Conservation (phyloP, 2,329 filamentous ascomycete genomes). For the Coniochaeta prunicola region DNA sequence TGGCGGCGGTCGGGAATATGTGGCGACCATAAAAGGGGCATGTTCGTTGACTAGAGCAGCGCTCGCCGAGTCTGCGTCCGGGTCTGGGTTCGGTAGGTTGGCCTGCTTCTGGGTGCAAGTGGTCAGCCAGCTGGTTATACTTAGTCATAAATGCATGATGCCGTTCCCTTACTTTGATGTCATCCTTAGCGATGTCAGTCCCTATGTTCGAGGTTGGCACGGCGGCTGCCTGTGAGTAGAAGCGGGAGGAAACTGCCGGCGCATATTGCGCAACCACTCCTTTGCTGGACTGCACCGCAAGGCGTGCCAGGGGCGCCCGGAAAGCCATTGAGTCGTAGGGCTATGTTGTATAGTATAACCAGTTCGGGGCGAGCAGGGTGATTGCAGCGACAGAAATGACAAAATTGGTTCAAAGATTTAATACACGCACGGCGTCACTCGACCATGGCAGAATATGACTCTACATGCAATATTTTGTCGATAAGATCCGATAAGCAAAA, state of each 20-base stretch:
- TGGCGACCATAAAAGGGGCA: slow-evolving; percentile 87
- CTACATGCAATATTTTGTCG: not conserved
- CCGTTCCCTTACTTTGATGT: slow-evolving; percentile 21
- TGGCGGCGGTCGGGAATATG: slow-evolving; percentile 82
- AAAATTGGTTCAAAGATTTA: not conserved
- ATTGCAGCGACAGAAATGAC: not conserved
- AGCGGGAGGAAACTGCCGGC: slow-evolving; percentile 16
- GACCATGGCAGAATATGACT: slow-evolving; percentile 1
- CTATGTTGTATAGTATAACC: not conserved
- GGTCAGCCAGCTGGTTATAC: not conserved
- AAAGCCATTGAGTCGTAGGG: slow-evolving; percentile 29
- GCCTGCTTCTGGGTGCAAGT: slow-evolving; percentile 20
- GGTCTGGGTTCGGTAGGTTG: slow-evolving; percentile 59
- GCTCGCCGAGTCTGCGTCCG: slow-evolving; percentile 65
- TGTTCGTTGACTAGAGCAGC: slow-evolving; percentile 67
- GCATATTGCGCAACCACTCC: slow-evolving; percentile 11
- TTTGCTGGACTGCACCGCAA: slow-evolving; percentile 11
- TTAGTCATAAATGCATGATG: not conserved
- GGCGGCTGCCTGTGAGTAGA: slow-evolving; percentile 26
- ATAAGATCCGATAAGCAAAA: not conserved
- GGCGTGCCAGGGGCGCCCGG: slow-evolving; percentile 22
- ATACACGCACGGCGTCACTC: not conserved
- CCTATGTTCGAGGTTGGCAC: slow-evolving; percentile 26
- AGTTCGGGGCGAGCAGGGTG: not conserved
- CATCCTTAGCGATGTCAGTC: slow-evolving; percentile 21